Percentiles rank a stretch among this genome's conserved stretches.
Conservation (phyloP, 257 asterid species). For the Henckelia pumila region DNA sequence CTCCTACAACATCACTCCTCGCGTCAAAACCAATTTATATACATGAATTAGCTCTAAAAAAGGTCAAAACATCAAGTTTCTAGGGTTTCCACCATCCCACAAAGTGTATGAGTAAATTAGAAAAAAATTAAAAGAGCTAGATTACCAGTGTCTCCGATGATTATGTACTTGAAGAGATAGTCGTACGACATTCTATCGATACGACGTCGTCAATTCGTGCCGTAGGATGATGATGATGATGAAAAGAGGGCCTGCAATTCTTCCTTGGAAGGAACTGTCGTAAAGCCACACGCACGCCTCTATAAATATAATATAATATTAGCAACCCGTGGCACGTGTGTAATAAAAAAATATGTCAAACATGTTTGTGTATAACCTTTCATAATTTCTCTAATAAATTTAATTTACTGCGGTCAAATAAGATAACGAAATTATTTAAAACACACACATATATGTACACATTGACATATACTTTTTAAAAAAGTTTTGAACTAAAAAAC, state of each 20-base stretch:
- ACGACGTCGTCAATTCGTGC: conserved; percentile 21
- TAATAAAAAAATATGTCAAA: no score
- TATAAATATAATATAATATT: no score
- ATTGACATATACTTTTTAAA: no score
- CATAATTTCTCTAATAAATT: no score
- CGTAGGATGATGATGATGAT: neutral
- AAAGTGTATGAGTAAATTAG: no score
- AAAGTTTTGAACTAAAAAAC: no score
- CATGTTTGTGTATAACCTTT: no score
- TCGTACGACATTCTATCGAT: conserved; percentile 61
- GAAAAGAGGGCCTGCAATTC: neutral
- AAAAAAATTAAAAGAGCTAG: neutral
- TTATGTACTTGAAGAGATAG: conserved; percentile 74
- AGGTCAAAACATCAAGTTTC: neutral
- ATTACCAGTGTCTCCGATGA: conserved; percentile 75
- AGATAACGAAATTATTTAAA: no score
- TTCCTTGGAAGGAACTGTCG: neutral
- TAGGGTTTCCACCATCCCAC: neutral
- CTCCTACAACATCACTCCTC: conserved; percentile 33
- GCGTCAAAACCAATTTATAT: neutral
- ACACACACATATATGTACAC: no score
- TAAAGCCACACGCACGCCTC: neutral
- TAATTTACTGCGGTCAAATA: no score
- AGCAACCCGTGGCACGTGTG: no score
- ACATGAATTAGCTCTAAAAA: conserved; percentile 17